A percentile compares a stretch with the other conserved stretches of the same genome.
Evolutionary conservation across 2,329 filamentous ascomycete genomes (phyloP).

Genomic region (Juglanconis juglandina): DNA sequence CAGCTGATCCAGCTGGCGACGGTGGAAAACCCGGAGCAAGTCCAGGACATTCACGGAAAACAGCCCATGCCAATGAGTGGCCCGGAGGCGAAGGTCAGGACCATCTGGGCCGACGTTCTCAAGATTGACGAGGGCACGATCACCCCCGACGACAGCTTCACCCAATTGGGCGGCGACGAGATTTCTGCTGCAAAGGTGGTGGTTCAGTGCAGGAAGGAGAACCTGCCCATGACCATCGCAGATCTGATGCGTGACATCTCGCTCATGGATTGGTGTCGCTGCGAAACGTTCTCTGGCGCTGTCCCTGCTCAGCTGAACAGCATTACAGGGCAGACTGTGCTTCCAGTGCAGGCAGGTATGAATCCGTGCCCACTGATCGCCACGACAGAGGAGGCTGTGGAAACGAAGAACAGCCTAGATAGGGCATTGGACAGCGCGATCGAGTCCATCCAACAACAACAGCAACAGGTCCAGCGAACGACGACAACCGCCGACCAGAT

Average conservation of each 20-base stretch:
- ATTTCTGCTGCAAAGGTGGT: constrained; percentile 43
- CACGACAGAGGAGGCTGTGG: neutral
- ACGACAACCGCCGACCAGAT: neutral
- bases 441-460: constrained; percentile 3
- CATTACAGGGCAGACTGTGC: neutral
- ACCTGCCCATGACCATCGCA: constrained; percentile 38
- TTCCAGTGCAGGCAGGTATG: neutral
- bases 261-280: constrained; percentile 43
- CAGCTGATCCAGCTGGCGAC: constrained; percentile 41
- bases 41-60: constrained; percentile 30
- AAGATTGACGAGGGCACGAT: constrained; percentile 38
- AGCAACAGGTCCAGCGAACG: neutral
- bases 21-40: constrained; percentile 34
- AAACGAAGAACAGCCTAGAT: neutral
- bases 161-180: constrained; percentile 44
- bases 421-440: constrained; percentile 1
- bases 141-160: constrained; percentile 40
- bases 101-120: constrained; percentile 45
- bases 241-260: constrained; percentile 40
- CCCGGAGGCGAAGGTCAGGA: constrained; percentile 44
- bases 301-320: neutral
- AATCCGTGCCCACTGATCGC: neutral
- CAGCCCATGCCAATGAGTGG: constrained; percentile 47
- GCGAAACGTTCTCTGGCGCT: neutral
- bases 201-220: constrained; percentile 40